Evolutionary conservation across 805 yeast species (phyloP), one percentile per base, ranked within the genome.

Genomic region (Candida michaelii): DNA sequence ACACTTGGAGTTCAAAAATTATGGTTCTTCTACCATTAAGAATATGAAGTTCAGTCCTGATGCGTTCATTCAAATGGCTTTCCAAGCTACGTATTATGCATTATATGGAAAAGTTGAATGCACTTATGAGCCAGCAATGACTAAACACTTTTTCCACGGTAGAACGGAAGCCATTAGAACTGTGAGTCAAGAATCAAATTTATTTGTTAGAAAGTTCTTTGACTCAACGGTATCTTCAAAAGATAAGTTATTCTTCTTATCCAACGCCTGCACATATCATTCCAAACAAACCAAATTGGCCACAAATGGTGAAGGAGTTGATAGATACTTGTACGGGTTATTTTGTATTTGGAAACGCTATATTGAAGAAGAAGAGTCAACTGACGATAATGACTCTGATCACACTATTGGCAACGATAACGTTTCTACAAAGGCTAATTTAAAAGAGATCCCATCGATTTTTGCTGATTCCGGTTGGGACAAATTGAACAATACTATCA

Each of bases 91-190:
- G 3, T 89, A 89, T 62, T 89, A 87, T 58, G 95, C 96, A 0
- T 73, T 89, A 29, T 89, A 89, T 59, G 97, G 97, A 37, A 86
- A 85, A 58, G 91, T 89, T 30, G 97, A 89, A 62, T 86, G 95
- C 50, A 88, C 96, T 5, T 89, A 89, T 60, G 97, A 89, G 65
- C 97, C 97, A 1, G 96, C 96, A 7, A 89, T 89, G 97, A 90
- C 97, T 3, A 89, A 89, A 62, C 71, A 71, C 45, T 89, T 83
- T 59, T 74, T 83, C 49, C 96, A 89, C 58, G 97, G 97, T 9
- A 77, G 97, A 60, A 89, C 97, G 1, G 97, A 89, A 63, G 95
- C 96, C 3, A 81, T 89, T 43, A 74, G 97, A 55, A 77, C 95
- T 0, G 97, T 89, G 4, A 81, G 91, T 5, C 72, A 78, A 52